Evolutionary conservation across 164 flowering plant species (phyloP).

Genomic region (Buxus sempervirens): DNA sequence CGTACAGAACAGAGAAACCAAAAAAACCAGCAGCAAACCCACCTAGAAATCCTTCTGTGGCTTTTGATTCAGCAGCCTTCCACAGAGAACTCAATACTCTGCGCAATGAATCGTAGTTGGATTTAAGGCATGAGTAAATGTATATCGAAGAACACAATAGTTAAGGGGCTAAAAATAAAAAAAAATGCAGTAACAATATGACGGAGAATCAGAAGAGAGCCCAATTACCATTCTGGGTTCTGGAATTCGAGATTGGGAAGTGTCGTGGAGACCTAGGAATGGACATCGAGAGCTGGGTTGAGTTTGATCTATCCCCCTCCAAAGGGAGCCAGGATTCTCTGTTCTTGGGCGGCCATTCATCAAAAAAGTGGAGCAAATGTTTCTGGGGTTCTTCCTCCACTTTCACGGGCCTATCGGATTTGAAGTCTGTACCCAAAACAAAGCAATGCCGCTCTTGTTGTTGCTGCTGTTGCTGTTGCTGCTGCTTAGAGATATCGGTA

Average conservation of each 20-base stretch:
- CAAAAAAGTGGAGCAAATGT: conserved; percentile 67
- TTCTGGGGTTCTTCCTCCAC: conserved; percentile 40
- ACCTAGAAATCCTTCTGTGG: no score
- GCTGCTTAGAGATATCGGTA: conserved; percentile 10
- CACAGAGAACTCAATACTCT: no score
- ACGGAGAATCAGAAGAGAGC: background rate
- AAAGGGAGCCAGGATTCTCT: conserved; percentile 44
- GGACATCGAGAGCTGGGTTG: conserved; percentile 73
- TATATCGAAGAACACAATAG: no score
- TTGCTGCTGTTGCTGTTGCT: conserved; percentile 4
- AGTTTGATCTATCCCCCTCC: conserved; percentile 31
- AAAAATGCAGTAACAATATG: background rate
- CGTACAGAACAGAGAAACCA: no score
- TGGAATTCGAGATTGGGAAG: conserved; percentile 35
- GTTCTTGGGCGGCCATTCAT: conserved; percentile 59
- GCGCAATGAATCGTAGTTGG: no score
- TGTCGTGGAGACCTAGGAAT: conserved; percentile 48
- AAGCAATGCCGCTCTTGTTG: conserved; percentile 24
- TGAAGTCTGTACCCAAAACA: conserved; percentile 28
- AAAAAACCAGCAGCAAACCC: no score
- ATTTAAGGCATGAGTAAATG: no score
- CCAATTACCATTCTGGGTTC: conserved; percentile 25
- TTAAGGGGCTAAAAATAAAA: background rate
- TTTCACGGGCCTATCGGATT: conserved; percentile 20
- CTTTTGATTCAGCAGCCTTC: no score